A percentile compares a stretch with the other conserved stretches of the same genome.
These are phyloP conservation scores for Sarocladium oryzae DNA, from an alignment of 2,329 filamentous ascomycete genomes.

Conservation along the genomic window DNA sequence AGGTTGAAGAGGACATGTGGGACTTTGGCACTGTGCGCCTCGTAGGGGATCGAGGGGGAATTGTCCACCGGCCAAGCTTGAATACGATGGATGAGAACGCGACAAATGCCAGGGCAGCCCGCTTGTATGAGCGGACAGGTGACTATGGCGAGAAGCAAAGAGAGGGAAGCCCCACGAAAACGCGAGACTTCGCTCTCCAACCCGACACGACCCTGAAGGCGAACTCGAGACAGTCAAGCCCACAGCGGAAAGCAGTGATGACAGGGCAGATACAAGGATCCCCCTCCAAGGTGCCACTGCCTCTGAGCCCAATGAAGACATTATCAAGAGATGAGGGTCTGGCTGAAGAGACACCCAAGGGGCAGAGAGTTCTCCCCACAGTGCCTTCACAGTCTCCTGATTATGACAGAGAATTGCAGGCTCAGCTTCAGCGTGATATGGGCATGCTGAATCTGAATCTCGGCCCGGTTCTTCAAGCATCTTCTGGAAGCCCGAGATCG, in stretches of 20 bases:
- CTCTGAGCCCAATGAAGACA: conserved; percentile 33
- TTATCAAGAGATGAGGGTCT: conserved; percentile 23
- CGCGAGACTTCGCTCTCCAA: conserved; percentile 37
- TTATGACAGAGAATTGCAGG: conserved; percentile 54
- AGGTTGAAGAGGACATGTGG: conserved; percentile 81
- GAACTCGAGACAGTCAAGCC: conserved; percentile 50
- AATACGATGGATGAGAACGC: conserved; percentile 74
- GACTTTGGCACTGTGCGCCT: conserved; percentile 95
- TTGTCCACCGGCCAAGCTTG: conserved; percentile 49
- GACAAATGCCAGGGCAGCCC: conserved; percentile 64
- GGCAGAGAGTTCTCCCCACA: conserved; percentile 41
- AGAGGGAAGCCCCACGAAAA: conserved; percentile 46
- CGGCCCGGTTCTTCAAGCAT: conserved; percentile 8
- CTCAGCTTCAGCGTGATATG: conserved; percentile 59
- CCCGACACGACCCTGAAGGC: conserved; percentile 51
- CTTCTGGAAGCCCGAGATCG: conserved; percentile 15
- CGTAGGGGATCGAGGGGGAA: conserved; percentile 57
- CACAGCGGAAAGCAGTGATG: conserved; percentile 50
- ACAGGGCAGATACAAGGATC: conserved; percentile 31
- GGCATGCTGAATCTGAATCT: conserved; percentile 44
- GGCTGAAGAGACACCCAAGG: conserved; percentile 38
- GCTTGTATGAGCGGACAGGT: conserved; percentile 40
- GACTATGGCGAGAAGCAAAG: conserved; percentile 48
- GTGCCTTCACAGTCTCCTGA: conserved; percentile 47
- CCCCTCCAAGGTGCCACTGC: conserved; percentile 55